Evolutionary conservation across 2,329 filamentous ascomycete genomes (phyloP), one percentile per base, ranked within the genome.

Genomic region (Bipolaris gigantea): DNA sequence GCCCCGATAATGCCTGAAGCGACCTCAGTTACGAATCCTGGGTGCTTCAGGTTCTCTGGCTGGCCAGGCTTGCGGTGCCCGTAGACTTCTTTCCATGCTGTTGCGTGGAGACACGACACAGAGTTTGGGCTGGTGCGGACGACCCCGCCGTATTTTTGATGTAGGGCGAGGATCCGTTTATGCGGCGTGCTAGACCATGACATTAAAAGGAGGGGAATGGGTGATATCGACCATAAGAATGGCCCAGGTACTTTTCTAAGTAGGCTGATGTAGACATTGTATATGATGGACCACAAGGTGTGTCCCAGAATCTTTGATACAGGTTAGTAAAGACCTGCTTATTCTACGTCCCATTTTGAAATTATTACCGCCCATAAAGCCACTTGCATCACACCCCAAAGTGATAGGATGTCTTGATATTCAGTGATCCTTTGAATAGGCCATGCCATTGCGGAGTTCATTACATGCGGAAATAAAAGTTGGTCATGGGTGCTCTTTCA

Each of bases 111-210:
- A 36, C 50, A 53, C 16, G 50, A 53, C 13, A 53, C 50, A 11
- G 44, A 53, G 19, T 64, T 55, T 13, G 62, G 62, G 23, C 58
- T 61, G 49, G 62, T 48, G 33, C 56, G 50, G 15, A 64, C 62
- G 11, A 54, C 52, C 8, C 48, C 45, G 15, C 61, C 61, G 38
- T 63, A 62, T 18, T 57, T 58, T 23, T 50, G 46, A 36, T 65
- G 61, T 25, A 65, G 42, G 9, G 32, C 44, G n/a, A 53, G 36
- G n/a, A 50, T 32, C 8, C 15, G 4, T 44, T 50, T 50, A 13
- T 50, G 48, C 10, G 48, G 48, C 16, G 39, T 50, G 33, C 23
- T 27, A 27, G 48, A 50, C 18, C 40, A 33, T 23, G 48, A 50
- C 32, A 44, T 44, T 7, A 50, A 38, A n/a, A 50, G 40, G 16